phyloP scores from a whole-genome alignment of 164 flowering plant species.

The Umbellularia californica region DNA sequence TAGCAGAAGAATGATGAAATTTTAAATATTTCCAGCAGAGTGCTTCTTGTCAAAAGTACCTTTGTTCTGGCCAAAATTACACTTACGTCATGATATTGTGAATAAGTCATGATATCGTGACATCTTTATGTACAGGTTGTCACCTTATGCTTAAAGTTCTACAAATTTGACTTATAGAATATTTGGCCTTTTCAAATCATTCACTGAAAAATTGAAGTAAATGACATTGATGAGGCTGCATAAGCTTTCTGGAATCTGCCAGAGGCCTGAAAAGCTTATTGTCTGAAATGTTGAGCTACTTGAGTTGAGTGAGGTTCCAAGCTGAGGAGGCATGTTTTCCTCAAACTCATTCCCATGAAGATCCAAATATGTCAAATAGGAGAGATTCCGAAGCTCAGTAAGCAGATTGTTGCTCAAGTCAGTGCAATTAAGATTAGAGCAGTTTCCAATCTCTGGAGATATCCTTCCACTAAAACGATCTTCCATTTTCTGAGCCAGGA shows the following conservation, averaged over 20 bases:
- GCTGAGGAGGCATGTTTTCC: constrained; percentile 53
- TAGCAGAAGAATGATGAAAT: too few relatives aligned
- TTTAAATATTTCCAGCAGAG: too few relatives aligned
- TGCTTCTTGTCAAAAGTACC: too few relatives aligned
- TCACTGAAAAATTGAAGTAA: constrained; percentile 44
- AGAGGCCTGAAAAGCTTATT: constrained; percentile 41
- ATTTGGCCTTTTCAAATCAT: constrained; percentile 41
- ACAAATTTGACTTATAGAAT: too few relatives aligned
- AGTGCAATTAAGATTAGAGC: constrained; percentile 41
- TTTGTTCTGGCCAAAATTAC: too few relatives aligned
- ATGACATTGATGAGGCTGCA: constrained; percentile 38
- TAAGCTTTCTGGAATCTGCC: constrained; percentile 42
- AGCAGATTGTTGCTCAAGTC: constrained; percentile 51
- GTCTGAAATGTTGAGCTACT: constrained; percentile 49
- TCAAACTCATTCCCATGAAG: constrained; percentile 52
- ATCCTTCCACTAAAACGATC: constrained; percentile 49
- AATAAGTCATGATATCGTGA: too few relatives aligned
- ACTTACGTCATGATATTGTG: too few relatives aligned
- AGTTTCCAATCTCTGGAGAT: constrained; percentile 67
- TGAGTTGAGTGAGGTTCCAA: constrained; percentile 60
- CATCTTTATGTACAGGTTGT: too few relatives aligned
- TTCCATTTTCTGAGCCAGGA: constrained; percentile 60
- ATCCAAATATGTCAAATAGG: constrained; percentile 58
- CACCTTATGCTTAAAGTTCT: too few relatives aligned
- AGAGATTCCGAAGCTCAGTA: constrained; percentile 54